Conservation (phyloP, 176 grass and related monocot species). For the Carex parvula region DNA sequence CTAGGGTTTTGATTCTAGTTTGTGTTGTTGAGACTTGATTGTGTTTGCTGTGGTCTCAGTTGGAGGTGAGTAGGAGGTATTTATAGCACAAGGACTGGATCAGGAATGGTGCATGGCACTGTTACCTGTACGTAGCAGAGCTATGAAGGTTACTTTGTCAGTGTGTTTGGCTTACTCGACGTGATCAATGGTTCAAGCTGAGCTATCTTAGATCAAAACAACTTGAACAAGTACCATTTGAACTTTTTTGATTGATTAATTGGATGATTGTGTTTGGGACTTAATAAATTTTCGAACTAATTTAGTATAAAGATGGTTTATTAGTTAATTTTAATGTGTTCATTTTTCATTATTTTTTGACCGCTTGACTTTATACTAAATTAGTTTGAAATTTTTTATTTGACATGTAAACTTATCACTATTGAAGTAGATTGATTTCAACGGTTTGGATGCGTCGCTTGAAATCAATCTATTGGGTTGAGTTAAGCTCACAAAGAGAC, state of each 20-base stretch:
- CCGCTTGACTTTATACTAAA: too few relatives aligned
- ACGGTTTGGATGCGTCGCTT: too few relatives aligned
- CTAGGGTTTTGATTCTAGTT: not conserved
- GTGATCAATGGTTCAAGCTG: not conserved
- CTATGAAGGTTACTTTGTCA: not conserved
- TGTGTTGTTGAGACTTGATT: not conserved
- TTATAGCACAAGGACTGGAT: conserved; percentile 1
- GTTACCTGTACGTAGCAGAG: not conserved
- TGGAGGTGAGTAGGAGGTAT: not conserved
- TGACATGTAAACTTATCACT: too few relatives aligned
- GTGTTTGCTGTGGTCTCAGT: not conserved
- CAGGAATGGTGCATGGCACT: not conserved
- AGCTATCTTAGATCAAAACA: not conserved
- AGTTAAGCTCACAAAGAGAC: too few relatives aligned
- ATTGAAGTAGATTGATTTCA: too few relatives aligned
- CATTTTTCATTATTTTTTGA: too few relatives aligned
- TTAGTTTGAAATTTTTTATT: too few relatives aligned
- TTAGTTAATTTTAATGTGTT: too few relatives aligned
- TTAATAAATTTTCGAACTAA: too few relatives aligned
- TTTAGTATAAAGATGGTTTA: too few relatives aligned
- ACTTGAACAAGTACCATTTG: not conserved
- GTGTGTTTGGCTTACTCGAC: not conserved
- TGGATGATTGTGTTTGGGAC: not conserved
- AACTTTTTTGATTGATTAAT: not conserved
- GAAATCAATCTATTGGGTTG: too few relatives aligned